phyloP scores from a whole-genome alignment of 2,329 filamentous ascomycete genomes.

The Gremmenia infestans region DNA sequence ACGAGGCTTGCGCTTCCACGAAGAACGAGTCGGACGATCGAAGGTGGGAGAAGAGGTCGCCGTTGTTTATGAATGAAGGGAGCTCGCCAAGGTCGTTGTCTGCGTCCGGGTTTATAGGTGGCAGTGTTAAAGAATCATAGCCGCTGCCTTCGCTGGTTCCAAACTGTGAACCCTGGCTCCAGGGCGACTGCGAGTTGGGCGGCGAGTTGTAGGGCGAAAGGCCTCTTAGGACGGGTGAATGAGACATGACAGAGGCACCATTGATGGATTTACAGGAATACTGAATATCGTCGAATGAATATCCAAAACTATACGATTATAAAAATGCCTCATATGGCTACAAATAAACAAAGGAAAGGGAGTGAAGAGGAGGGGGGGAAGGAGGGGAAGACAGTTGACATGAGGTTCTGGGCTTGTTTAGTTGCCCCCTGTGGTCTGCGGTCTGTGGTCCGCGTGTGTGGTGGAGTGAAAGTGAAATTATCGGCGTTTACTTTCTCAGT shows the following conservation, averaged over 20 bases:
- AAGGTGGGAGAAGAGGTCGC: constrained; percentile 3
- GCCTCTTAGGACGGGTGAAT: not conserved
- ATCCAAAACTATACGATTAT: not conserved
- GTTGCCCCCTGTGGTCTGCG: not conserved
- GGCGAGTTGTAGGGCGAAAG: constrained; percentile 2
- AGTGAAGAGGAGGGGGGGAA: not conserved
- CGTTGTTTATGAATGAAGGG: constrained; percentile 6
- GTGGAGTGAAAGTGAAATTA: not conserved
- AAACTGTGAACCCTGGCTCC: not conserved
- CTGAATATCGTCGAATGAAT: not conserved
- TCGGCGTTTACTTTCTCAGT: no score
- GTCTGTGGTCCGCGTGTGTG: not conserved
- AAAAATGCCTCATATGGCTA: not conserved
- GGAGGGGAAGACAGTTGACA: not conserved
- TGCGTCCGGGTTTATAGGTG: constrained; percentile 16
- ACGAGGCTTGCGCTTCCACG: not conserved
- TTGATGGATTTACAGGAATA: not conserved
- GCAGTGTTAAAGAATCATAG: constrained; percentile 16
- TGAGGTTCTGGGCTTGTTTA: not conserved
- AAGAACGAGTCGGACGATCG: constrained; percentile 2
- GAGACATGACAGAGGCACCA: not conserved
- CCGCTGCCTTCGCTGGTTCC: not conserved
- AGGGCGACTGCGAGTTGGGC: constrained; percentile 1
- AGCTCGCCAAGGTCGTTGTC: constrained; percentile 8
- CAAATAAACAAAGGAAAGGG: not conserved